Percentiles rank a stretch among this genome's conserved stretches.
These are phyloP conservation scores for Penicillium sp. DNA, from an alignment of 2,329 filamentous ascomycete species.

Conservation along the genomic window DNA sequence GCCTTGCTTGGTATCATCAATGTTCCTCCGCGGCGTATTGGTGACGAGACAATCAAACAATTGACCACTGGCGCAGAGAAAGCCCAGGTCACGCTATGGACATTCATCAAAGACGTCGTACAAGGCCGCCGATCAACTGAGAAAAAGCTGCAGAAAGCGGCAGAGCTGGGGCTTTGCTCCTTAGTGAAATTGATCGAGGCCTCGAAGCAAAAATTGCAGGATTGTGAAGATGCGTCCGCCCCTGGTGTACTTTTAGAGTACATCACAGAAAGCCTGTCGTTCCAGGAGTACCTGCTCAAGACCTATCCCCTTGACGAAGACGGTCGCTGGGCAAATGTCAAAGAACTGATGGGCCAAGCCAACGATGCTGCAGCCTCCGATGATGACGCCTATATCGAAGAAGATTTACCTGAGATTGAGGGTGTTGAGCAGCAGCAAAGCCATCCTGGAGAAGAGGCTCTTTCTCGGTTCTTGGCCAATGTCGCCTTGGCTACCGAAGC, in stretches of 20 bases:
- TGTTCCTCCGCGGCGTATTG: slow-evolving; percentile 76
- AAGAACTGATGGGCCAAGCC: slow-evolving; percentile 82
- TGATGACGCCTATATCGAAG: slow-evolving; percentile 57
- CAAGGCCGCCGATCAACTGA: slow-evolving; percentile 55
- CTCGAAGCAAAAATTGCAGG: slow-evolving; percentile 56
- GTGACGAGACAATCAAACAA: slow-evolving; percentile 73
- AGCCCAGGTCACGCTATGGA: slow-evolving; percentile 72
- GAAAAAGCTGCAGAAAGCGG: slow-evolving; percentile 58
- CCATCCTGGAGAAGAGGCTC: slow-evolving; percentile 59
- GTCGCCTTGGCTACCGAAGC: slow-evolving; percentile 82
- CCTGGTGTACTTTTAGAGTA: slow-evolving; percentile 56
- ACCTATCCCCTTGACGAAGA: slow-evolving; percentile 75
- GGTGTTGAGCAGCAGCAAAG: slow-evolving; percentile 64
- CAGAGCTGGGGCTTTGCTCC: slow-evolving; percentile 58
- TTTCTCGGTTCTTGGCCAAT: slow-evolving; percentile 85
- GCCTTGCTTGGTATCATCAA: slow-evolving; percentile 83
- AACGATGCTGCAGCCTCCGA: slow-evolving; percentile 63
- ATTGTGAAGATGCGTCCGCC: slow-evolving; percentile 42
- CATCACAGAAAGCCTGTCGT: slow-evolving; percentile 66
- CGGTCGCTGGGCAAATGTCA: slow-evolving; percentile 81
- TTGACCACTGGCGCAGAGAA: slow-evolving; percentile 76
- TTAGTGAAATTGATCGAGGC: slow-evolving; percentile 64
- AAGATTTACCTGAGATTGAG: slow-evolving; percentile 67
- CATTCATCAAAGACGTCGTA: slow-evolving; percentile 62
- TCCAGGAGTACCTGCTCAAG: slow-evolving; percentile 72